A percentile compares a stretch with the other conserved stretches of the same genome.
phyloP scores from a whole-genome alignment of 371 early-diverging fungal genomes.

The Mortierella sp. region DNA sequence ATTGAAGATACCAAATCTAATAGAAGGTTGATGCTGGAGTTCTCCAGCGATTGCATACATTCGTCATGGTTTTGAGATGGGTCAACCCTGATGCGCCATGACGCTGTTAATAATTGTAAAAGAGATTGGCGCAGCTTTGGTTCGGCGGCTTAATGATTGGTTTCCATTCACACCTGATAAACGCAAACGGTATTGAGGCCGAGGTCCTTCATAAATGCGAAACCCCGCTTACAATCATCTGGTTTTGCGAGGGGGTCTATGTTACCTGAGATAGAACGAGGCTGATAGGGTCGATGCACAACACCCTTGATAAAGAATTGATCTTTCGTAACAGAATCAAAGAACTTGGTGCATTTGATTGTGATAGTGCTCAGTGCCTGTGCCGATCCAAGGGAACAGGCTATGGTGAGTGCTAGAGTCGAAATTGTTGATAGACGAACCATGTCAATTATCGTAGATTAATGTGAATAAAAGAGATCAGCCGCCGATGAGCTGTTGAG shows the following conservation, averaged over 20 bases:
- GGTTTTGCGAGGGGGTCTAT: conserved; percentile 77
- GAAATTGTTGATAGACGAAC: neutral
- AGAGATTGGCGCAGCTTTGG: neutral
- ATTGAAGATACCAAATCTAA: conserved; percentile 80
- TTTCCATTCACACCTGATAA: conserved; percentile 65
- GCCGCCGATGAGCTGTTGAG: too few relatives aligned
- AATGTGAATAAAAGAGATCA: too few relatives aligned
- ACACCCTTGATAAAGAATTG: conserved; percentile 87
- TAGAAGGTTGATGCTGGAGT: conserved; percentile 79
- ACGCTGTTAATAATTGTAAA: neutral
- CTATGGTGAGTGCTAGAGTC: neutral
- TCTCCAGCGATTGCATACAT: conserved; percentile 80
- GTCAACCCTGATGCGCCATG: conserved; percentile 59
- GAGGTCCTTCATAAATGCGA: conserved; percentile 74
- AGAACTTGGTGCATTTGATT: conserved; percentile 81
- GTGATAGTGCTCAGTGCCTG: conserved; percentile 66
- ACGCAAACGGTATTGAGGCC: conserved; percentile 85
- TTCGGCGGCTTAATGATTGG: neutral
- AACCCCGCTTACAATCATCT: conserved; percentile 77
- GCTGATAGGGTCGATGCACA: conserved; percentile 89
- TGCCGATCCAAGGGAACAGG: neutral
- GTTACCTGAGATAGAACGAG: conserved; percentile 55
- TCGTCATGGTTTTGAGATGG: conserved; percentile 74
- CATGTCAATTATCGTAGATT: neutral
- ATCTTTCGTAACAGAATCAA: conserved; percentile 78